Base-by-base conservation (phyloP, 2,329 filamentous ascomycete genomes). In the Penicillium corylophilum region DNA sequence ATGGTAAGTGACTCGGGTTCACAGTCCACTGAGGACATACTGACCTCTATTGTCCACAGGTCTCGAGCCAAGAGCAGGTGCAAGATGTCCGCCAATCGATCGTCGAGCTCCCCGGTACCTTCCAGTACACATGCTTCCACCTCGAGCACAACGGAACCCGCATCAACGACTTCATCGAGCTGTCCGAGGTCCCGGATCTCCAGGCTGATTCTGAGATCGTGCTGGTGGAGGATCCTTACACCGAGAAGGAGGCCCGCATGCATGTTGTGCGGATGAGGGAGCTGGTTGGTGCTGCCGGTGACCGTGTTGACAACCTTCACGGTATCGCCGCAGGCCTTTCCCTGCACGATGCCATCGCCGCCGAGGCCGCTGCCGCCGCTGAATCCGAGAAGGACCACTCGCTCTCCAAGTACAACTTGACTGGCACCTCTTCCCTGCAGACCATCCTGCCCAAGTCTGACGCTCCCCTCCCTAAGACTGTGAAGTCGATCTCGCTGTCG, bases 81-180 rank as follows among this genome's bases (percentile, higher is more conserved):
- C 94, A 97, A 74, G 94, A 99, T 79, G 86, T 99, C 64, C 89
- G 94, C 61, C 94, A 97, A 75, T 93, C 92, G 56, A 89, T 99
- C 70, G 91, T 96, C 75, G 94, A 99, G 74, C 82, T 91, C 44
- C 94, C 94, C 5, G 82, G 87, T 54, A 95, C 93, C 46, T 94
- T 96, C 77, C 91, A 95, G 74, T 96, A 96, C 78, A 95, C 94
- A 47, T 99, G 94, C 80, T 99, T 99, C 79, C 94, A 99, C 76
- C 85, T 99, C 65, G 92, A 97, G 76, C 86, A 92, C 76, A 86
- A 89, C 53, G 90, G 90, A 62, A 79, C 89, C 74, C 88, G 89
- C 60, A 87, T 99, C 80, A 97, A 97, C 73, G 94, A 99, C 74
- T 97, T 94, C 65, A 83, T 95, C 53, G 88, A 95, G 71, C 82